These are phyloP conservation scores for Trichomonas gallinae DNA, from an alignment of 208 protist genomes.

Conservation along the genomic window DNA sequence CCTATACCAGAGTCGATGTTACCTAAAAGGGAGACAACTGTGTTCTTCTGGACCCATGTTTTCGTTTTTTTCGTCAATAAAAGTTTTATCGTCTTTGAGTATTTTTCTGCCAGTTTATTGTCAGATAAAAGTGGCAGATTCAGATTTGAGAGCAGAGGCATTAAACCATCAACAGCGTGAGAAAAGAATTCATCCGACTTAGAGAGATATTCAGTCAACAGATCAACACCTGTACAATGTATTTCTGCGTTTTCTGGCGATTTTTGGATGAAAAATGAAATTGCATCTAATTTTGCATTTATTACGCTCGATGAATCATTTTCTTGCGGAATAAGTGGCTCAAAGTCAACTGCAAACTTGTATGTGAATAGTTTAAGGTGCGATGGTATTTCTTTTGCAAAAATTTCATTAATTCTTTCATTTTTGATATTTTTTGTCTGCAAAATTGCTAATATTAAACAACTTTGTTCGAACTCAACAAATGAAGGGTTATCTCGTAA, in stretches of 20 bases:
- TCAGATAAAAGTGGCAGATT: not conserved
- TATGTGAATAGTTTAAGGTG: not conserved
- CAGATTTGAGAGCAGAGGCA: not conserved
- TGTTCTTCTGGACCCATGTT: not conserved
- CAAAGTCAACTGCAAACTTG: not conserved
- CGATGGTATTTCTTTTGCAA: not conserved
- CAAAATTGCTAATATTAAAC: not conserved
- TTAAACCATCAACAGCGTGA: not conserved
- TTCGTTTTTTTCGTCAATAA: not conserved
- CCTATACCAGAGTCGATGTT: not conserved
- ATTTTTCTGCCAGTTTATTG: not conserved
- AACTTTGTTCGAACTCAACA: not conserved
- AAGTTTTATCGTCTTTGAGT: not conserved
- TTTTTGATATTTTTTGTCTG: not conserved
- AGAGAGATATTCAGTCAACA: not conserved
- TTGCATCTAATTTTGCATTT: not conserved
- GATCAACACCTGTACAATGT: not conserved
- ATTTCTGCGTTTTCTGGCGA: not conserved
- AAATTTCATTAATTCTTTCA: not conserved
- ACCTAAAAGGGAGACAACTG: not conserved
- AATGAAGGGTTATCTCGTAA: not conserved
- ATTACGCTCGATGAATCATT: not conserved
- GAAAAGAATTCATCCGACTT: not conserved
- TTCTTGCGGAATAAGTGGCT: not conserved
- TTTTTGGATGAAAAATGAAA: not conserved